These are phyloP conservation scores for Lagenaria siceraria DNA, from an alignment of 306 rosid species.

Conservation along the genomic window DNA sequence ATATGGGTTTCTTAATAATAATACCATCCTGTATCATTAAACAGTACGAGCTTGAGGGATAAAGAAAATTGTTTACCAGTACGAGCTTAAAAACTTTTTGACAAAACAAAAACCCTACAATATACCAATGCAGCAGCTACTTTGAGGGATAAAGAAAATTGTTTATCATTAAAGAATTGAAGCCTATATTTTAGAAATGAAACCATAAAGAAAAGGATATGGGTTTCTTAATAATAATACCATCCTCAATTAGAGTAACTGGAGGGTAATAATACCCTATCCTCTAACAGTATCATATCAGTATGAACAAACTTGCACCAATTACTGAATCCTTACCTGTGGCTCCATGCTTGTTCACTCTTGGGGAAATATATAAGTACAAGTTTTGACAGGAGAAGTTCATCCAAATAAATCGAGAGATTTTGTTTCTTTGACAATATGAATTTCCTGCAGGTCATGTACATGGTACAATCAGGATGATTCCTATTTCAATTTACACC, in stretches of 20 bases:
- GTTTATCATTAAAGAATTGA: background rate
- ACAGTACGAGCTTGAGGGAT: too few species aligned
- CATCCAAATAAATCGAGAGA: constrained; percentile 29
- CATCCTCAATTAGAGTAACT: background rate
- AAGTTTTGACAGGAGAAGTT: constrained; percentile 58
- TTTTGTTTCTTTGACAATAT: constrained; percentile 37
- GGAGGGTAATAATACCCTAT: background rate
- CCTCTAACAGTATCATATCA: background rate
- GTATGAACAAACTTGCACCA: constrained; percentile 1
- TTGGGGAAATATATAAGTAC: constrained; percentile 75
- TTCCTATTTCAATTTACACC: background rate
- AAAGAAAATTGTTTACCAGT: too few species aligned
- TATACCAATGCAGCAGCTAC: background rate
- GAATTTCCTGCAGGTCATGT: constrained; percentile 39
- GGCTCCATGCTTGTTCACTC: constrained; percentile 86
- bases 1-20: background rate
- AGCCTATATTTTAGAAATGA: background rate
- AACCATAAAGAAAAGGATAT: background rate
- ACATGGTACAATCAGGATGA: background rate
- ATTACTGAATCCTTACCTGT: constrained; percentile 37
- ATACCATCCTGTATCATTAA: background rate
- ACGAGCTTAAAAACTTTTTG: background rate
- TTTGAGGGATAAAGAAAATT: background rate
- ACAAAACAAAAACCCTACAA: background rate
- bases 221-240: background rate